These are phyloP conservation scores for Chloranthus sessilifolius DNA, from an alignment of 164 flowering plant species.

Conservation along the genomic window DNA sequence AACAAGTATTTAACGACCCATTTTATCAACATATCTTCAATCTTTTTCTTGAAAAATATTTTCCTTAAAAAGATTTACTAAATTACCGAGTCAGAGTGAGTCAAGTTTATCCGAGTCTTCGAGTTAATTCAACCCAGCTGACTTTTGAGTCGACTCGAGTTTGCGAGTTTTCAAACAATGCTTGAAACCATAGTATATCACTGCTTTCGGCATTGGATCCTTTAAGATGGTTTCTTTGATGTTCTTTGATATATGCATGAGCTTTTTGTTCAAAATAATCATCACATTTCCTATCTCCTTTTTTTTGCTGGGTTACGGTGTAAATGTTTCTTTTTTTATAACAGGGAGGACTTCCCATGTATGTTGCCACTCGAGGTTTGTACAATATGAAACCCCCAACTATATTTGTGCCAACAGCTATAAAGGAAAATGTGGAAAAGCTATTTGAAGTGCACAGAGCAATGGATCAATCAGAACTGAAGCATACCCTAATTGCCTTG, in stretches of 20 bases:
- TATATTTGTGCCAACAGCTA: slow-evolving; percentile 59
- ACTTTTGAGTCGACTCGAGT: too few species aligned
- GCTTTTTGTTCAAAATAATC: neutral
- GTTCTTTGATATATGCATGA: neutral
- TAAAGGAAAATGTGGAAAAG: slow-evolving; percentile 64
- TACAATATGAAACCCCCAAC: slow-evolving; percentile 80
- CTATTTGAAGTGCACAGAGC: slow-evolving; percentile 75
- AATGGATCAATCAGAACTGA: slow-evolving; percentile 76
- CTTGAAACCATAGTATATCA: too few species aligned
- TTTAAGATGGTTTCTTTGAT: too few species aligned
- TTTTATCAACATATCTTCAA: too few species aligned
- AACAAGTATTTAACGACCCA: too few species aligned
- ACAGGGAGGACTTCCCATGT: slow-evolving; percentile 96
- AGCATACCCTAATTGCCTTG: slow-evolving; percentile 58
- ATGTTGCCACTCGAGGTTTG: slow-evolving; percentile 91
- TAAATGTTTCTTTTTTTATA: slow-evolving; percentile 8
- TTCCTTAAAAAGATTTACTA: too few species aligned
- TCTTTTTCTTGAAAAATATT: too few species aligned
- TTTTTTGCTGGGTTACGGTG: neutral
- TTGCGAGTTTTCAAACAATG: too few species aligned
- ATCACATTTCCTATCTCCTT: neutral
- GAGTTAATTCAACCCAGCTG: too few species aligned
- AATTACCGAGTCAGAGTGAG: too few species aligned
- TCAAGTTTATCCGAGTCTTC: too few species aligned
- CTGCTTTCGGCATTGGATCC: too few species aligned